Evolutionary conservation across 2,329 filamentous ascomycete genomes (phyloP), one percentile per base, ranked within the genome.

Genomic region (Aspergillus puulaauensis): DNA sequence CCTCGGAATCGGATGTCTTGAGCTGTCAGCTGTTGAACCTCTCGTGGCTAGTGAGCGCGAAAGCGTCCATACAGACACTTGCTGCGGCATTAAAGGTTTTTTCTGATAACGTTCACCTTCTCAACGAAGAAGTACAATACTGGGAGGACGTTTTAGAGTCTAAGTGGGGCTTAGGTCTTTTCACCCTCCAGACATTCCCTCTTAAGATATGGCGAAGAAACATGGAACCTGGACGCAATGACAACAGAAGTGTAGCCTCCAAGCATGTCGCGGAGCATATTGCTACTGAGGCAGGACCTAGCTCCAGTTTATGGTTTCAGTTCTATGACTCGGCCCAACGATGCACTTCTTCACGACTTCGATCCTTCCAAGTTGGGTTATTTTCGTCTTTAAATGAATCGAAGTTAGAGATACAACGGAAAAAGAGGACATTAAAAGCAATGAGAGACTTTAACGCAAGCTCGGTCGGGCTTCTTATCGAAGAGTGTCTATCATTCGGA

Each of bases 71-170:
- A n/a, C 93, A 97, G 70, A 87, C 89, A 1, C 96, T 96, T 68
- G 93, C 93, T 4, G 78, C 90, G 49, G 83, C 96, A 41, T 79
- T 97, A 64, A 87, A 87, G 65, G 86, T 85, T 0, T 82, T 98
- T 3, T 77, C 97, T 11, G 89, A 93, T 55, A 89, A 95, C 66
- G 96, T 92, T 11, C 86, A 93, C 11, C 88, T 89, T 0, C 76
- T 99, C 17, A 90, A 87, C 66, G 88, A 96, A 63, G 92, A 96
- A 65, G 88, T 96, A 23, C 93, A 89, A 86, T 98, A 98, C 73
- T 99, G 95, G 95, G 91, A 96, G 69, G 90, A 95, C 64, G 84
- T 97, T 2, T 77, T 96, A 31, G 85, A 86, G 9, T 96, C 91
- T 0, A 88, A 91, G 65, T 82, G 86, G 49, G 90, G 89, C 68